phyloP scores from a whole-genome alignment of 495 filamentous ascomycete species.

The Penicillium atrosanguineum region DNA sequence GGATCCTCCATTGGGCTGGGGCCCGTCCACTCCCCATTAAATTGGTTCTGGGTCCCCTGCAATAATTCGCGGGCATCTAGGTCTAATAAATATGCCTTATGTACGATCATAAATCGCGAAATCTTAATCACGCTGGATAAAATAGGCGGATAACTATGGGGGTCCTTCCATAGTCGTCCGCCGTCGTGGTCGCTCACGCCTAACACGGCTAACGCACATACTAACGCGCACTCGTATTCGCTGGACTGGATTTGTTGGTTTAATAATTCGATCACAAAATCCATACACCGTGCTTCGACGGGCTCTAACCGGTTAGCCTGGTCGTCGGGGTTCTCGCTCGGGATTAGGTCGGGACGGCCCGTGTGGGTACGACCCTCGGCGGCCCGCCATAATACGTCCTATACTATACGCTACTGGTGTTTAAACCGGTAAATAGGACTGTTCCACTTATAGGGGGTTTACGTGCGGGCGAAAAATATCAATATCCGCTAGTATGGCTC shows the following conservation, averaged over 20 bases:
- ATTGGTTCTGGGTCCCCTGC: background rate
- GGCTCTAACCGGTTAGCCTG: too few relatives aligned
- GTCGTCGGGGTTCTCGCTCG: too few relatives aligned
- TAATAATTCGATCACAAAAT: background rate
- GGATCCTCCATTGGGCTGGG: background rate
- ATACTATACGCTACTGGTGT: too few relatives aligned
- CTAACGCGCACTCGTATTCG: constrained; percentile 1
- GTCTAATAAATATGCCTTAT: background rate
- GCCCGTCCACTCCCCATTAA: background rate
- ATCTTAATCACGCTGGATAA: constrained; percentile 1
- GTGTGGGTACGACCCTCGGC: too few relatives aligned
- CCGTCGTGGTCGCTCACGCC: background rate
- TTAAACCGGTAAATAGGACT: constrained; percentile 1
- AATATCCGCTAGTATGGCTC: background rate
- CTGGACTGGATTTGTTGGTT: background rate
- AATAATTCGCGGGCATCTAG: background rate
- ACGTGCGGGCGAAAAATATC: background rate
- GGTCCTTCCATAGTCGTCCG: constrained; percentile 2
- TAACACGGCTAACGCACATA: background rate
- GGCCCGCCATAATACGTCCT: too few relatives aligned
- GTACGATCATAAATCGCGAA: background rate
- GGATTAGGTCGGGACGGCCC: too few relatives aligned
- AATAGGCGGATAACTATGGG: constrained; percentile 1
- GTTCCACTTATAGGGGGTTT: background rate
- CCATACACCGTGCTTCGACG: background rate